Evolutionary conservation across 2,329 filamentous ascomycete genomes (phyloP).

Genomic region (Microascus cirrosus): DNA sequence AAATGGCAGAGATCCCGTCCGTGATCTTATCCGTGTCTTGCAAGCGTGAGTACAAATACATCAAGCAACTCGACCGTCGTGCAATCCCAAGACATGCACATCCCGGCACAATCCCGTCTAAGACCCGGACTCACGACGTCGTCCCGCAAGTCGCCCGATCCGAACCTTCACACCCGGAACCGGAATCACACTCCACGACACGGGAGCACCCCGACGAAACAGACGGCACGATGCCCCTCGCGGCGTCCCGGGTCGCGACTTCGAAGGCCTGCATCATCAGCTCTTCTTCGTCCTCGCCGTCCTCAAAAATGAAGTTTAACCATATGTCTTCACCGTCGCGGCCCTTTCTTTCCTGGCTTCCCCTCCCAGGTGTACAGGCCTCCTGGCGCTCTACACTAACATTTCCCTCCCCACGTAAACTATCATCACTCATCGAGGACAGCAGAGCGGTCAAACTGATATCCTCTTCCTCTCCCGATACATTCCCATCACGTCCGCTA

Average conservation of each 20-base stretch:
- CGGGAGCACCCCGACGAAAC: neutral
- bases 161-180: neutral
- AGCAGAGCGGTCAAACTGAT: slow-evolving; percentile 3
- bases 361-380: neutral
- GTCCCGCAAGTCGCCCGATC: neutral
- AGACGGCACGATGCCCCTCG: neutral
- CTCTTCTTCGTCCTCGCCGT: neutral
- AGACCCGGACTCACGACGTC: neutral
- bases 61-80: neutral
- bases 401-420: neutral
- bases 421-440: neutral
- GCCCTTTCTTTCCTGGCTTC: neutral
- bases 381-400: neutral
- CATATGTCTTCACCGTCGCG: neutral
- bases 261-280: neutral
- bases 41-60: neutral
- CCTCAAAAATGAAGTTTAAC: slow-evolving; percentile 1
- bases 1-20: too few species aligned
- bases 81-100: neutral
- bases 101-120: neutral
- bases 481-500: neutral
- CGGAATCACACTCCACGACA: neutral
- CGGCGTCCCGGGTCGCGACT: neutral
- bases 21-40: too few species aligned
- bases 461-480: neutral